Percentiles rank a stretch among this genome's conserved stretches.
These are phyloP conservation scores for Bremia lactucae DNA, from an alignment of 352 stramenopile species.

Conservation along the genomic window DNA sequence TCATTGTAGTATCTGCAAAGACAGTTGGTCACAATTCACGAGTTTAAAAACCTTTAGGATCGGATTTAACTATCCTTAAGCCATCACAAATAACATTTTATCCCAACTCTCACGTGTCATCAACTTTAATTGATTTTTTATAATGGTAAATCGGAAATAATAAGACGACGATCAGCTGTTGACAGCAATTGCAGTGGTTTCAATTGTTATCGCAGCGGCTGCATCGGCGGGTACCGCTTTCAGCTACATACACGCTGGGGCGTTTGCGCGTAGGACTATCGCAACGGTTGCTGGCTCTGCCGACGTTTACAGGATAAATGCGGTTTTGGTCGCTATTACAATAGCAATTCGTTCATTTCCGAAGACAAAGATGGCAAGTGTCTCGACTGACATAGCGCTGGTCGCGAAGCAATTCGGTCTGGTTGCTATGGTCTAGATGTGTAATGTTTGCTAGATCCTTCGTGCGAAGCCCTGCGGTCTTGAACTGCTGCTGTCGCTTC, in stretches of 20 bases:
- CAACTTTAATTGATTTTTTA: too few relatives aligned
- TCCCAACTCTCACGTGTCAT: too few relatives aligned
- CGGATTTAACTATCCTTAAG: too few relatives aligned
- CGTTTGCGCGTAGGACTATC: conserved; percentile 12
- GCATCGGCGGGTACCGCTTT: conserved; percentile 53
- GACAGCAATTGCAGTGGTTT: conserved; percentile 68
- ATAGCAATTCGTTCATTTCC: conserved; percentile 84
- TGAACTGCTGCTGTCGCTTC: conserved; percentile 59
- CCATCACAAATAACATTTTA: too few relatives aligned
- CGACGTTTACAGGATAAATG: conserved; percentile 35
- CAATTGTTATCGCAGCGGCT: conserved; percentile 57
- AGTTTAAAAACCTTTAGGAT: too few relatives aligned
- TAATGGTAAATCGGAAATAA: too few relatives aligned
- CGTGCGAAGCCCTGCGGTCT: conserved; percentile 41
- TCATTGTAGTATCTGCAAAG: too few relatives aligned
- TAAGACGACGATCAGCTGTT: conserved; percentile 31
- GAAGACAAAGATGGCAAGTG: conserved; percentile 62
- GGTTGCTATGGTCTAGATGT: conserved; percentile 31
- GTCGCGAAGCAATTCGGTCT: conserved; percentile 21
- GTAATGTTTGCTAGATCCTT: conserved; percentile 35
- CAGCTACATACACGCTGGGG: conserved; percentile 33
- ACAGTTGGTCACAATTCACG: too few relatives aligned
- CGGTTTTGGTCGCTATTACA: conserved; percentile 76
- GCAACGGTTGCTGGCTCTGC: background rate
- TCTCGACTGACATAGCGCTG: conserved; percentile 48